Base-by-base conservation (phyloP, 2,329 filamentous ascomycete species). In the Beauveria pseudobassiana region DNA sequence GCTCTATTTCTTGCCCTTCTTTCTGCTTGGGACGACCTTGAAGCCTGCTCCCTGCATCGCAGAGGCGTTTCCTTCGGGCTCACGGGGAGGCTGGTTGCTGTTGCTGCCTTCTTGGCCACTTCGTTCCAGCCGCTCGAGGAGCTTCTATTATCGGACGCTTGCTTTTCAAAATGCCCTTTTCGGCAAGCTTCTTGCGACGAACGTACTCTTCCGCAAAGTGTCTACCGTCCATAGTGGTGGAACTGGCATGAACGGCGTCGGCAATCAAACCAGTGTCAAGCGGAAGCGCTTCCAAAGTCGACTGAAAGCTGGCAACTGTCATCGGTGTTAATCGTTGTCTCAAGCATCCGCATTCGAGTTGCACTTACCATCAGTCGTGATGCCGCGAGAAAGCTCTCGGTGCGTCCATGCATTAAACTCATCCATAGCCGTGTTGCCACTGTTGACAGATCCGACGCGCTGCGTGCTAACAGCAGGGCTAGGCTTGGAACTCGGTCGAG, bases 191-290 rank as follows among this genome's bases (percentile, higher is more conserved):
- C 77, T 93, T 93, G 69, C 93, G 92, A 40, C 93, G 89, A 63
- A 98, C 85, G 71, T 95, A 99, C 74, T 99, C 95, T 63, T 96
- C 90, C 0, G 91, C 92, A 71, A 98, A 98, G 70, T 96, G 91
- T 55, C 90, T 89, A 0, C 91, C 92, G 70, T 99, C 92, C 75
- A 99, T 90, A 1, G 93, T 96, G 69, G 88, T 89, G 2, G 91
- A 96, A 72, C 86, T 89, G 63, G 86, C 85, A 75, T 98, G 96
- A 24, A 98, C 89, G 9, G 89, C 89, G 71, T 98, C 95, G 14
- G 91, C 90, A 68, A 99, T 93, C 67, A 98, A 83, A 63, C 89
- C 85, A 16, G 84, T 79, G 63, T 97, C 91, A 0, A 87, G 79
- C 0, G 92, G 92, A 64, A 96, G 86, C 63, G 83, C 83, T 52